These are phyloP conservation scores for Lignosus rhinocerotis DNA, from an alignment of 1,284 basidiomycete genomes.

Conservation along the genomic window DNA sequence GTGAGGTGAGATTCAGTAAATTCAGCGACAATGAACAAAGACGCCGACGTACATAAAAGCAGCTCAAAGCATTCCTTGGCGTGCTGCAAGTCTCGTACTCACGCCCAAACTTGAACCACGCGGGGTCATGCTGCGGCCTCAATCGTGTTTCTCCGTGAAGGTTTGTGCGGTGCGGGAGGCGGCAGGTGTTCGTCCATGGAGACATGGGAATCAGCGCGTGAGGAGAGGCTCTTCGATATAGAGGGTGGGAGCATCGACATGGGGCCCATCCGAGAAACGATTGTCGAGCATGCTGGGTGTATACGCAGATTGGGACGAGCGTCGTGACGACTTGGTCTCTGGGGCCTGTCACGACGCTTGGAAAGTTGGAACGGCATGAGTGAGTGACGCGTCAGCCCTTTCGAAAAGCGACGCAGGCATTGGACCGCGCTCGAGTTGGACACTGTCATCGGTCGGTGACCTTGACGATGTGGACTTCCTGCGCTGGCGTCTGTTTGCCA, in stretches of 20 bases:
- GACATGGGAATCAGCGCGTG: constrained; percentile 29
- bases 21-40: not conserved
- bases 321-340: constrained; percentile 47
- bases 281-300: constrained; percentile 21
- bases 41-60: constrained; percentile 24
- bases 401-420: constrained; percentile 39
- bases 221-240: constrained; percentile 13
- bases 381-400: constrained; percentile 40
- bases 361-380: constrained; percentile 34
- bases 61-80: constrained; percentile 29
- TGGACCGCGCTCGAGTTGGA: constrained; percentile 45
- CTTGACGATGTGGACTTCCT: constrained; percentile 55
- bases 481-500: constrained; percentile 24
- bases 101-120: constrained; percentile 88
- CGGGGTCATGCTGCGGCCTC: constrained; percentile 41
- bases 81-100: constrained; percentile 76
- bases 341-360: constrained; percentile 27
- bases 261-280: constrained; percentile 24
- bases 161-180: constrained; percentile 43
- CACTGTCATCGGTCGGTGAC: constrained; percentile 48
- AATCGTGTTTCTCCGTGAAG: constrained; percentile 57
- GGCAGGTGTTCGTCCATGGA: constrained; percentile 55
- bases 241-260: constrained; percentile 4
- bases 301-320: constrained; percentile 27
- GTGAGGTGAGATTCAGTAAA: not conserved